A percentile compares a stretch with the other conserved stretches of the same genome.
These are phyloP conservation scores for Stereocaulon alpinum DNA, from an alignment of 495 filamentous ascomycete genomes.

Conservation along the genomic window DNA sequence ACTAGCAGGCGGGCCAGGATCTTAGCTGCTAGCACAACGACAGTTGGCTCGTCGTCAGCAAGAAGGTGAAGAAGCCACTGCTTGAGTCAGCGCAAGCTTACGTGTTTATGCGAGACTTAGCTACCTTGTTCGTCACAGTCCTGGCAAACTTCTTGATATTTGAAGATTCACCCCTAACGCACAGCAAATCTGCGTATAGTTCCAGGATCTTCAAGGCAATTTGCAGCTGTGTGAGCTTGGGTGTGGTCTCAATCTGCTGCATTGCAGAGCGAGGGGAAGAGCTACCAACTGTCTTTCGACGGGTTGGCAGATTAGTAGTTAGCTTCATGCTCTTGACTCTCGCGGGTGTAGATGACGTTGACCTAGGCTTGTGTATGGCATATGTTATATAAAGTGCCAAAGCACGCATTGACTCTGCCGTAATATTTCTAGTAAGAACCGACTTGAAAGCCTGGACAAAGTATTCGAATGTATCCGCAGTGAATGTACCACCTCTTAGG, in stretches of 20 bases:
- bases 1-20: conserved; percentile 82
- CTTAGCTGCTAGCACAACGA: conserved; percentile 70
- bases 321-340: conserved; percentile 43
- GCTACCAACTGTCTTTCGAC: conserved; percentile 27
- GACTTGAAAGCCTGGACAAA: conserved; percentile 69
- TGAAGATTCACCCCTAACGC: conserved; percentile 50
- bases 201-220: conserved; percentile 67
- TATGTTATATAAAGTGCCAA: conserved; percentile 89
- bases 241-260: conserved; percentile 1
- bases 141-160: conserved; percentile 81
- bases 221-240: conserved; percentile 33
- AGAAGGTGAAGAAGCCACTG: conserved; percentile 94
- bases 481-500: conserved; percentile 73
- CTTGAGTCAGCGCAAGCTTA: conserved; percentile 19
- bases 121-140: conserved; percentile 91
- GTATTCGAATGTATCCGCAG: conserved; percentile 53
- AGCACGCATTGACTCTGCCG: conserved; percentile 73
- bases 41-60: conserved; percentile 73
- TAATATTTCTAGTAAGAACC: conserved; percentile 67
- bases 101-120: conserved; percentile 19
- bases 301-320: conserved; percentile 24
- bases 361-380: conserved; percentile 55
- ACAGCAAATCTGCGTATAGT: conserved; percentile 76
- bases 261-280: conserved; percentile 6
- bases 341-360: neutral